Conservation (phyloP, 208 protist species). For the Entamoeba moshkovskii region DNA sequence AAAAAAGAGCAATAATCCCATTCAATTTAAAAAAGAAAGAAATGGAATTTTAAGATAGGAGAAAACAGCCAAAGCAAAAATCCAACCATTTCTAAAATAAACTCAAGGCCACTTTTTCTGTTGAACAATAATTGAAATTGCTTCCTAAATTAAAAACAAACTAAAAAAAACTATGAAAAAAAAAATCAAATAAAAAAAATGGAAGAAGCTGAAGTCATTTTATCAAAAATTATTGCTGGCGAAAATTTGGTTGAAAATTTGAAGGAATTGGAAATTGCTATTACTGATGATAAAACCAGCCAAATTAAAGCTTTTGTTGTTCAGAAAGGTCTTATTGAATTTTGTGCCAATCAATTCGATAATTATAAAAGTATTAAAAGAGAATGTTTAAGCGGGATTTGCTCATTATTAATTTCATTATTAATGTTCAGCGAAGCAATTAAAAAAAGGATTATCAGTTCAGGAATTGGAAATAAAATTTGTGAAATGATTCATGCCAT, state of each 20-base stretch:
- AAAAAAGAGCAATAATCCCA: too few relatives aligned
- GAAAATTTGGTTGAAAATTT: neutral
- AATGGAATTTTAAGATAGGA: too few relatives aligned
- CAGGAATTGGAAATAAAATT: neutral
- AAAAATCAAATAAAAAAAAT: neutral
- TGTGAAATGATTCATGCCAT: neutral
- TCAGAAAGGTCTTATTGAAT: neutral
- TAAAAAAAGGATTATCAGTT: neutral
- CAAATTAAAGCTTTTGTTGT: neutral
- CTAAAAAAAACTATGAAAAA: too few relatives aligned
- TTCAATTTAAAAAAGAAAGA: too few relatives aligned
- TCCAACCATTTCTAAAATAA: too few relatives aligned
- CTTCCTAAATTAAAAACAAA: too few relatives aligned
- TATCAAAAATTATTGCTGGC: neutral
- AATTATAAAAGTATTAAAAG: neutral
- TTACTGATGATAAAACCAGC: neutral
- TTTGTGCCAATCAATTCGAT: neutral
- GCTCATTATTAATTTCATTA: neutral
- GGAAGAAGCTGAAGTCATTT: neutral
- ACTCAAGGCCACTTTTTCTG: too few relatives aligned
- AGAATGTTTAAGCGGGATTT: neutral
- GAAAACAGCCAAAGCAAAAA: too few relatives aligned
- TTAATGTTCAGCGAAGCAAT: neutral
- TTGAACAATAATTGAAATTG: too few relatives aligned
- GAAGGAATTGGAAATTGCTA: neutral